Conservation (phyloP, 805 yeast species). For the Lachancea lanzarotensis region DNA sequence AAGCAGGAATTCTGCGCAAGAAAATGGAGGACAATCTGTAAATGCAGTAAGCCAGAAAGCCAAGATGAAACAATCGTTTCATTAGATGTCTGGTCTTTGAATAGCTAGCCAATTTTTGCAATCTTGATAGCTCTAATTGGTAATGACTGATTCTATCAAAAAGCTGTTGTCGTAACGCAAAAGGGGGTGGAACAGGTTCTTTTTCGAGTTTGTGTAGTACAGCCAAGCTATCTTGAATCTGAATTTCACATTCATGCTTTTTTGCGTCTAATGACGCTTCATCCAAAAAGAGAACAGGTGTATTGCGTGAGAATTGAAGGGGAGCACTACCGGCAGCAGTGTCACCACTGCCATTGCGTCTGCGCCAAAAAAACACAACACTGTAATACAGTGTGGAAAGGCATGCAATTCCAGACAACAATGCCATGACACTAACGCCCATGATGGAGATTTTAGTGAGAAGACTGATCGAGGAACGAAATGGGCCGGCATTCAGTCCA, state of each 20-base stretch:
- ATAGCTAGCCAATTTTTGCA: conserved; percentile 15
- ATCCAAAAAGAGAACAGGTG: conserved; percentile 23
- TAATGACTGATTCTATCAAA: conserved; percentile 25
- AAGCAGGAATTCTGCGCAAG: conserved; percentile 23
- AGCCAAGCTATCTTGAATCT: conserved; percentile 17
- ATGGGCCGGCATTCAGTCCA: conserved; percentile 26
- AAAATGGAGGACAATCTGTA: conserved; percentile 33
- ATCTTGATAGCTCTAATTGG: conserved; percentile 22
- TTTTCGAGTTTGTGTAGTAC: conserved; percentile 14
- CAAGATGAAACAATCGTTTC: conserved; percentile 19
- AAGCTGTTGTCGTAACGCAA: conserved; percentile 14
- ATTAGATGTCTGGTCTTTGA: conserved; percentile 12
- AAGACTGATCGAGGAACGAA: conserved; percentile 22
- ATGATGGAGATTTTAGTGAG: conserved; percentile 29
- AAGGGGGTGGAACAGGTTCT: conserved; percentile 12
- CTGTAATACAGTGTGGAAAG: conserved; percentile 29
- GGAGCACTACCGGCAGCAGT: conserved; percentile 6
- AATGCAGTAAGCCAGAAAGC: conserved; percentile 32
- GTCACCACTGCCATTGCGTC: neutral
- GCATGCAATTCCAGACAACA: conserved; percentile 30
- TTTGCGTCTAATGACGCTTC: conserved; percentile 15
- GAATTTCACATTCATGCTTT: conserved; percentile 16
- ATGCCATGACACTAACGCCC: conserved; percentile 31
- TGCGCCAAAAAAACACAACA: conserved; percentile 9
- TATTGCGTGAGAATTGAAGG: conserved; percentile 1